phyloP scores from a whole-genome alignment of 2,329 filamentous ascomycete species.

The Diaporthe humulicola region DNA sequence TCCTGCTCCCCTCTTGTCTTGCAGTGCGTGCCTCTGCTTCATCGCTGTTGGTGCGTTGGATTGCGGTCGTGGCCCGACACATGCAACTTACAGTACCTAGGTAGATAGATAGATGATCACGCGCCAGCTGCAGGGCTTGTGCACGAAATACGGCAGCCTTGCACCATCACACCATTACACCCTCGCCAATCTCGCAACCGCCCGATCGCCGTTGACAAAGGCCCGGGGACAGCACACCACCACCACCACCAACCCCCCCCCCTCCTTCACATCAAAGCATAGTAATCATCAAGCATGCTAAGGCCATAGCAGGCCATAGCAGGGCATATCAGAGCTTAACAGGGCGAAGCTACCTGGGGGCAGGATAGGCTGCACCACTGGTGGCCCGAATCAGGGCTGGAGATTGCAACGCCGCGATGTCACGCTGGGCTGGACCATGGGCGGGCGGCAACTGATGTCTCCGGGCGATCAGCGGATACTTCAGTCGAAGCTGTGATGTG shows the following conservation, averaged over 20 bases:
- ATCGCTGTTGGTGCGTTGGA: not conserved
- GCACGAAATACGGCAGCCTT: constrained; percentile 32
- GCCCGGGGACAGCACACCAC: constrained; percentile 25
- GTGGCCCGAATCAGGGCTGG: constrained; percentile 20
- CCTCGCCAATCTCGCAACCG: constrained; percentile 33
- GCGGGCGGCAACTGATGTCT: constrained; percentile 30
- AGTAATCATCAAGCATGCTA: not conserved
- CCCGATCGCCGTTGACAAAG: constrained; percentile 28
- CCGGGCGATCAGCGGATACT: constrained; percentile 31
- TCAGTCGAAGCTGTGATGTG: constrained; percentile 8
- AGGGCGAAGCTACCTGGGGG: not conserved
- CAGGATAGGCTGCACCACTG: not conserved
- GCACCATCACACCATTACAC: constrained; percentile 27
- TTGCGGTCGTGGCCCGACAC: constrained; percentile 21
- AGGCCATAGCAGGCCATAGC: not conserved
- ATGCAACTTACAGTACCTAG: not conserved
- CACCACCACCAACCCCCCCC: not conserved
- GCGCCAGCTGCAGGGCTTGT: constrained; percentile 27
- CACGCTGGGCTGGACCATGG: constrained; percentile 20
- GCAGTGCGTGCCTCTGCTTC: not conserved
- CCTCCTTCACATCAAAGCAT: not conserved
- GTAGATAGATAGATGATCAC: not conserved
- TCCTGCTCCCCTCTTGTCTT: not conserved
- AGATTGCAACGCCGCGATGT: constrained; percentile 30
- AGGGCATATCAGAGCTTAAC: constrained; percentile 2